Base-by-base conservation (phyloP, 306 rosid species). In the Quercus bicolor region DNA sequence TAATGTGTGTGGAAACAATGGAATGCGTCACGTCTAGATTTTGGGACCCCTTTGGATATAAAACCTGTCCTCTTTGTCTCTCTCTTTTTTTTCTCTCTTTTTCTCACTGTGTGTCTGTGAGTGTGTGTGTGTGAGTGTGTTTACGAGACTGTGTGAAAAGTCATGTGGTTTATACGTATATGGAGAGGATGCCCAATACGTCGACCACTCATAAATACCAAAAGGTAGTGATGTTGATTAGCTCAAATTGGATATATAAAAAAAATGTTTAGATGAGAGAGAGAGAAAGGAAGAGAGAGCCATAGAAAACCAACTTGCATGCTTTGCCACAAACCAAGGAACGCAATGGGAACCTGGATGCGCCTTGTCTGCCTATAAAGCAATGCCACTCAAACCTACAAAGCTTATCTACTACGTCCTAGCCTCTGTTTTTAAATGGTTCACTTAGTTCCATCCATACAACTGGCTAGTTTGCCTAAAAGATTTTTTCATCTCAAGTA, bases 311-410 rank as follows among this genome's bases (percentile, higher is more conserved):
- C 81, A 75, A 69, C 24, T 45, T 70, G 51, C 64, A 72, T 74
- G 84, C 85, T 68, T 84, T 85, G 92, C 84, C 89, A 89, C 84
- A 77, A 82, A 84, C 79, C 73, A 77, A 78, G 87, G 86, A 84
- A 85, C 59, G 80, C 77, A 65, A 61, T 81, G 40, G 70, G 55
- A 75, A 54, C 74, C 70, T 6, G 82, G 96, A 93, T 88, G 84
- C 91, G 33, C 29, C 55, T 91, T 93, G 97, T 90, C 96, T 78
- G 88, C 87, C 91, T 82, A 85, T 33, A 91, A 87, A 91, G 90
- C 83, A 86, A 75, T 60, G 64, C 86, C 90, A 86, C 87, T 79
- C 82, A 79, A 68, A 76, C 88, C 86, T 79, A 70, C 74, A 84
- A 77, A 83, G 82, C 87, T 85, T 82, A 89, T 89, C 90, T 72